These are phyloP conservation scores for Albugo candida DNA, from an alignment of 352 stramenopile genomes.

Conservation along the genomic window DNA sequence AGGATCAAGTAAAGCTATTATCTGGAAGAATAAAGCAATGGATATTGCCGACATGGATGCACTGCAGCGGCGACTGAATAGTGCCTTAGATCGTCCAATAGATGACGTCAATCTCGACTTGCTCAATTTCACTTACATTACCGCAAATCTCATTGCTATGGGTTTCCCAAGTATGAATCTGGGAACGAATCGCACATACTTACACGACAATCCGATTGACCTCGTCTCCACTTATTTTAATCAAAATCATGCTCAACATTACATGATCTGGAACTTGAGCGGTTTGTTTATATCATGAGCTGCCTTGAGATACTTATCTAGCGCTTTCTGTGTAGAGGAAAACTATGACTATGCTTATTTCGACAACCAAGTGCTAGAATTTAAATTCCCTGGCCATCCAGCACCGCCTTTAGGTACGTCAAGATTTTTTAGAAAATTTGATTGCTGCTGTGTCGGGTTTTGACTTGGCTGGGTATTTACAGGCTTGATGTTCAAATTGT, in stretches of 20 bases:
- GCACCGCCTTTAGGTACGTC: constrained; percentile 82
- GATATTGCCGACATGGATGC: constrained; percentile 75
- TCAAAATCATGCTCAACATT: constrained; percentile 83
- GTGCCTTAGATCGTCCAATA: constrained; percentile 55
- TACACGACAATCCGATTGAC: constrained; percentile 80
- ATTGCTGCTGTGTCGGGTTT: neutral
- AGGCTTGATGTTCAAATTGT: constrained; percentile 93
- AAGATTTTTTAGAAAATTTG: neutral
- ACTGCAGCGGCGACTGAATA: constrained; percentile 55
- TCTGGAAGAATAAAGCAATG: constrained; percentile 51
- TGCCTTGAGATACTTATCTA: neutral
- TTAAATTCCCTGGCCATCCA: constrained; percentile 93
- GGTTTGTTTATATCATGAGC: constrained; percentile 10
- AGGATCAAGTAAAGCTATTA: constrained; percentile 44
- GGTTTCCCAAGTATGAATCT: constrained; percentile 80
- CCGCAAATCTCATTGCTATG: constrained; percentile 77
- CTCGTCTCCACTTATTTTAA: constrained; percentile 88
- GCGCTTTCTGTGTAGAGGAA: constrained; percentile 56
- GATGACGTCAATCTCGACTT: constrained; percentile 68
- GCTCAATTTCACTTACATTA: constrained; percentile 86
- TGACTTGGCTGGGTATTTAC: neutral
- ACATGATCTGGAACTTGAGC: constrained; percentile 97
- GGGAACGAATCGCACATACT: constrained; percentile 43
- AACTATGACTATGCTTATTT: constrained; percentile 90
- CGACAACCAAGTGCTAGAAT: constrained; percentile 93